Conservation (phyloP, 768 basidiomycete species). For the Naganishia friedmannii region DNA sequence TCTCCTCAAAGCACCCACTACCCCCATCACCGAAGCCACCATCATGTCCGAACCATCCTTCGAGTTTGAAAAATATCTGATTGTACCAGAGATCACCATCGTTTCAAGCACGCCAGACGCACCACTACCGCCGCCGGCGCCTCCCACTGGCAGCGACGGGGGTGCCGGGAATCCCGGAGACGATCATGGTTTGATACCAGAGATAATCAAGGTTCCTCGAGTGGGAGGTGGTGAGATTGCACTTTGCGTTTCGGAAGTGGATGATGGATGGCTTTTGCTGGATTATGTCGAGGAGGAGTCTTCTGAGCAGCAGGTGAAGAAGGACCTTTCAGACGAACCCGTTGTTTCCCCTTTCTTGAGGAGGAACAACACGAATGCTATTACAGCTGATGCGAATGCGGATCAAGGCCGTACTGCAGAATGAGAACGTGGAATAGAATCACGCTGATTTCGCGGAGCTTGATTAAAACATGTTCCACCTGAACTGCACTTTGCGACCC, state of each 20-base stretch:
- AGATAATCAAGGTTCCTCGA: background rate
- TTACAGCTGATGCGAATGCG: no score
- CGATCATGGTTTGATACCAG: background rate
- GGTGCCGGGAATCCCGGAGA: background rate
- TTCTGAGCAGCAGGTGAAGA: background rate
- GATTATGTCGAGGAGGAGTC: background rate
- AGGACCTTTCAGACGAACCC: background rate
- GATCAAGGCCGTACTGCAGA: no score
- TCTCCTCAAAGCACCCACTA: background rate
- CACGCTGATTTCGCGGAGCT: no score
- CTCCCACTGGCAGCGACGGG: background rate
- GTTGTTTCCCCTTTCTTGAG: background rate
- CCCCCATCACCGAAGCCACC: background rate
- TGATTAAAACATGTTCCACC: no score
- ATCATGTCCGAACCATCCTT: background rate
- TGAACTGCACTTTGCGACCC: no score
- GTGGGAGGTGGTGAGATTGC: background rate
- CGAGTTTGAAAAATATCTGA: constrained; percentile 2
- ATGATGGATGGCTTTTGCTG: background rate
- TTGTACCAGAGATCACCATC: constrained; percentile 1
- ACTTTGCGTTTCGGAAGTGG: background rate
- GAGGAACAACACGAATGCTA: no score
- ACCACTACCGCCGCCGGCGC: background rate
- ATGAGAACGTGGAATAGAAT: no score
- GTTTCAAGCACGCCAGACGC: background rate